Base-by-base conservation (phyloP, 1,284 basidiomycete genomes). In the Austroboletus novae-zelandiae region DNA sequence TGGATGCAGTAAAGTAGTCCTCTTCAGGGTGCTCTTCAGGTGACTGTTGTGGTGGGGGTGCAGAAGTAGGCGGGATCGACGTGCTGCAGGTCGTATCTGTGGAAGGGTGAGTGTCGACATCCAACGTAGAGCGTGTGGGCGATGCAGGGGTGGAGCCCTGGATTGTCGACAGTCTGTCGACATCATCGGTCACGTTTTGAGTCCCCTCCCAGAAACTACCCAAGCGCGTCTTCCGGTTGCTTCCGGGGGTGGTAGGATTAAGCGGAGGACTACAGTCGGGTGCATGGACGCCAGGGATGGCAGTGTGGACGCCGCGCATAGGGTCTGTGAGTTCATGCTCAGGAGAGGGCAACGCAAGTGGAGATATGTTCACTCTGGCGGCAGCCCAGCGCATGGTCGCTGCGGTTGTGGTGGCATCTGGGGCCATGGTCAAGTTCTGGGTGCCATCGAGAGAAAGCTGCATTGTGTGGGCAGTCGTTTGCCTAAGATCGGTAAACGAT, bases 271-370 rank as follows among this genome's bases (percentile, higher is more conserved):
- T 60, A 23, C 57, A 58, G n/a, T 71, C 68, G 6, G 65, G 57
- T 3, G 77, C 71, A 61, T 84, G 78, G 4, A 78, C 76, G n/a
- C 84, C 80, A 4, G 85, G 86, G 40, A 89, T 78, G 4, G 80
- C 73, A n/a, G 87, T 76, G 15, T 75, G 81, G 5, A 84, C 76
- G 9, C 83, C 79, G 17, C 87, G 81, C 81, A 94, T 84, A 0
- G 91, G 91, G 65, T 94, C 91, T 8, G 84, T 84, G 29, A 94
- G 76, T 62, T 94, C 91, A 59, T 89, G 84, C 64, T 94, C 92
- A 0, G 92, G 92, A 30, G 87, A 91, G 3, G 92, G 92, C 1
- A 94, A 74, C 0, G 87, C 83, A 11, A 94, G 75, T 1, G 92
- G 92, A 2, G 87, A 83, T 45, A 90, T 80, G 55, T 84, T 81